Percentiles rank a stretch among this genome's conserved stretches.
phyloP scores from a whole-genome alignment of 2,329 filamentous ascomycete species.

The Beauveria sp. region DNA sequence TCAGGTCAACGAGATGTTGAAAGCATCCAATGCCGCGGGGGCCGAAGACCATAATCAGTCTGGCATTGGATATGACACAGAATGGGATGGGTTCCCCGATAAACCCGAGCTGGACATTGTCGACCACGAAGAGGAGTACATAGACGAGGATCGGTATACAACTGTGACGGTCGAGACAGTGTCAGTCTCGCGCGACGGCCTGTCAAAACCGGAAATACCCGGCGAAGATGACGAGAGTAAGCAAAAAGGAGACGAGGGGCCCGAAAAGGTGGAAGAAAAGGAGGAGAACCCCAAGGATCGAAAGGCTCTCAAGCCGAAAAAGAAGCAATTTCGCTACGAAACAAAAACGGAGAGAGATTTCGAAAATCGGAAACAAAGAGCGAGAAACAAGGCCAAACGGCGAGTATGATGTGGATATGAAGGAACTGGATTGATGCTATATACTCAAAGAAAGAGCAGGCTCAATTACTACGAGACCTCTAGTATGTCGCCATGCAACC shows the following conservation, averaged over 20 bases:
- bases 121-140: constrained; percentile 85
- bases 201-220: constrained; percentile 45
- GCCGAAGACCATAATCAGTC: constrained; percentile 29
- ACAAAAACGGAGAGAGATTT: constrained; percentile 77
- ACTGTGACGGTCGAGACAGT: constrained; percentile 92
- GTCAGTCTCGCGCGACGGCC: constrained; percentile 65
- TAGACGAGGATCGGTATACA: constrained; percentile 93
- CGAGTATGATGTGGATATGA: background rate
- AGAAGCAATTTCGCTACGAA: constrained; percentile 90
- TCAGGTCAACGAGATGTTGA: constrained; percentile 63
- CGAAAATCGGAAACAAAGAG: constrained; percentile 61
- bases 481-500: constrained; percentile 9
- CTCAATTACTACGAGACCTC: constrained; percentile 12
- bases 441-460: constrained; percentile 11
- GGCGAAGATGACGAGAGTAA: constrained; percentile 27
- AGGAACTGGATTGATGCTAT: constrained; percentile 3
- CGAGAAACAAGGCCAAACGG: constrained; percentile 44
- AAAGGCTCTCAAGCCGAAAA: constrained; percentile 59
- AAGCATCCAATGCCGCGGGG: constrained; percentile 48
- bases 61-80: constrained; percentile 35
- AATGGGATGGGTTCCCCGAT: constrained; percentile 62
- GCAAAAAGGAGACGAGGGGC: constrained; percentile 23
- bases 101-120: constrained; percentile 42
- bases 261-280: constrained; percentile 15
- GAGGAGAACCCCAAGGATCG: constrained; percentile 10